Conservation (phyloP, 129 eudicot genomes). For the Smallanthus sonchifolius region DNA sequence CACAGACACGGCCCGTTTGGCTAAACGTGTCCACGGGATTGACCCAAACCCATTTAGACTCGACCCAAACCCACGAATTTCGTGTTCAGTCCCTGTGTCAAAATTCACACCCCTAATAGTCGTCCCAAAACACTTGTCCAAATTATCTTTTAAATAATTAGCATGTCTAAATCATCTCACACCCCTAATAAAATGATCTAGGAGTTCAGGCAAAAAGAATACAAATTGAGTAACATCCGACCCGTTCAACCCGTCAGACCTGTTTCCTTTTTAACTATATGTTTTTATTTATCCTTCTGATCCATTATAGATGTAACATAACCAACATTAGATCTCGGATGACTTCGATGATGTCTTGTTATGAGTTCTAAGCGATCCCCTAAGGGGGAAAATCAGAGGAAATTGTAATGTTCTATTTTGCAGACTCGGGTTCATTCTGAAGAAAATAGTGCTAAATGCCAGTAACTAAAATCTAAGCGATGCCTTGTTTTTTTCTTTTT, state of each 20-base stretch:
- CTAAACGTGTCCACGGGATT: too few species aligned
- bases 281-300: background rate
- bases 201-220: background rate
- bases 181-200: background rate
- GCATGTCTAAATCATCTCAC: background rate
- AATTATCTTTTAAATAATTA: background rate
- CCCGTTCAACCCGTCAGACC: background rate
- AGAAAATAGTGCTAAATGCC: conserved; percentile 4
- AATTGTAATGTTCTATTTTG: background rate
- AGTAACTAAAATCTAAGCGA: background rate
- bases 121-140: background rate
- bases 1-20: too few species aligned
- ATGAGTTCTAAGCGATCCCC: background rate
- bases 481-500: background rate
- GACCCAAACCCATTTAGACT: too few species aligned
- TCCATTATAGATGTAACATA: background rate
- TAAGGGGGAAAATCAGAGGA: background rate
- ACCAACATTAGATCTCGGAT: background rate
- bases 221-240: background rate
- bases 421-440: background rate
- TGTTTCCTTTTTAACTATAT: background rate
- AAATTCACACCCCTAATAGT: background rate
- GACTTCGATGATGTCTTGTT: background rate
- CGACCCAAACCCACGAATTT: too few species aligned
- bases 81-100: too few species aligned